Conservation (phyloP, 371 early-diverging fungal species). For the Mycotypha africana region DNA sequence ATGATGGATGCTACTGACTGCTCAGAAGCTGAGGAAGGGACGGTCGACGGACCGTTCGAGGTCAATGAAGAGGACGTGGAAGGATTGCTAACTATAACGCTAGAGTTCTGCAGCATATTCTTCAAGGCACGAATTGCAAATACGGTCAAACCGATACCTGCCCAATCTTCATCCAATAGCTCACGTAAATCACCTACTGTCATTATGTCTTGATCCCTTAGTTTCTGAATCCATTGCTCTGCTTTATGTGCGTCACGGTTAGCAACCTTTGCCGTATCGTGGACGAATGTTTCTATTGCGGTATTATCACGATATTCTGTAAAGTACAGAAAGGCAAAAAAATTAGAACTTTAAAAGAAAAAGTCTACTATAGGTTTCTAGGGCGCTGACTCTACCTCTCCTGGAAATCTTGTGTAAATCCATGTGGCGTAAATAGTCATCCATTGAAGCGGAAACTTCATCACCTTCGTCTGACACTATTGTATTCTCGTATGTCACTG, state of each 20-base stretch:
- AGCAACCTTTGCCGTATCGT: conserved; percentile 54
- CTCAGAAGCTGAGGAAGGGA: too few relatives aligned
- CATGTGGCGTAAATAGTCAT: too few relatives aligned
- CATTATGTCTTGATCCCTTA: conserved; percentile 70
- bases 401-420: too few relatives aligned
- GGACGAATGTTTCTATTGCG: conserved; percentile 60
- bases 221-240: conserved; percentile 56
- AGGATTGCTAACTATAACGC: too few relatives aligned
- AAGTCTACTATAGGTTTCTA: too few relatives aligned
- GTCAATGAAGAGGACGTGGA: not conserved
- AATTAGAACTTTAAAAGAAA: too few relatives aligned
- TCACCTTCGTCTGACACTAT: too few relatives aligned
- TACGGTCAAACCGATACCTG: conserved; percentile 66
- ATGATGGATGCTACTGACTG: too few relatives aligned
- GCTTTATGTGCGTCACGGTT: conserved; percentile 62
- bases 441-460: too few relatives aligned
- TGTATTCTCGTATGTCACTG: too few relatives aligned
- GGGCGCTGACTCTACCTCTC: too few relatives aligned
- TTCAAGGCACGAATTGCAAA: conserved; percentile 79
- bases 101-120: conserved; percentile 40
- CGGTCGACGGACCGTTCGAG: too few relatives aligned
- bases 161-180: conserved; percentile 69
- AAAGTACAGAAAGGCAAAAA: not conserved
- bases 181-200: conserved; percentile 70
- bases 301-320: conserved; percentile 47